Evolutionary conservation across 495 filamentous ascomycete species (phyloP).

Genomic region (Trypethelium eluteriae): DNA sequence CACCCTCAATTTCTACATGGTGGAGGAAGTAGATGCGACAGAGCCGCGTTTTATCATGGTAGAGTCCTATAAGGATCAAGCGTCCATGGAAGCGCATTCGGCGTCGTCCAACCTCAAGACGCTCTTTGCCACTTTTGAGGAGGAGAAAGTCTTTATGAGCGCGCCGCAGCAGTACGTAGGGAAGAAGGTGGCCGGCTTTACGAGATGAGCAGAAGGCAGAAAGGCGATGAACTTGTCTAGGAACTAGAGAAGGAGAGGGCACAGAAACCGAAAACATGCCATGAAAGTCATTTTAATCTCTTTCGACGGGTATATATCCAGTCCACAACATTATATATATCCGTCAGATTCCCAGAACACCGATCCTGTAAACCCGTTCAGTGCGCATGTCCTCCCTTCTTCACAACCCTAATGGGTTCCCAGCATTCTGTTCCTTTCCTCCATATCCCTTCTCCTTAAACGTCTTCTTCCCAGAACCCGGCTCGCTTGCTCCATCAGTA

Average conservation of each 20-base stretch:
- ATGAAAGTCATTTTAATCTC: neutral
- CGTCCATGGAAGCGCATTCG: neutral
- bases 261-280: neutral
- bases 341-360: neutral
- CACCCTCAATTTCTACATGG: neutral
- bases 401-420: conserved; percentile 1
- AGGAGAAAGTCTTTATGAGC: neutral
- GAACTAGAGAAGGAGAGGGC: neutral
- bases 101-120: neutral
- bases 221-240: neutral
- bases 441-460: conserved; percentile 8
- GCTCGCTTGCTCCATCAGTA: conserved; percentile 2
- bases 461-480: conserved; percentile 1
- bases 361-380: neutral
- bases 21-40: neutral
- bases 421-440: conserved; percentile 1
- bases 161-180: neutral
- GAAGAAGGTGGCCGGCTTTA: neutral
- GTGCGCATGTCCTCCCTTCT: neutral
- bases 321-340: neutral
- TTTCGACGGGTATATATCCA: neutral
- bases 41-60: conserved; percentile 2
- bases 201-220: neutral
- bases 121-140: neutral
- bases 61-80: neutral